Evolutionary conservation across 2,329 filamentous ascomycete species (phyloP), one percentile per base, ranked within the genome.

Genomic region (Penicillium sp.): DNA sequence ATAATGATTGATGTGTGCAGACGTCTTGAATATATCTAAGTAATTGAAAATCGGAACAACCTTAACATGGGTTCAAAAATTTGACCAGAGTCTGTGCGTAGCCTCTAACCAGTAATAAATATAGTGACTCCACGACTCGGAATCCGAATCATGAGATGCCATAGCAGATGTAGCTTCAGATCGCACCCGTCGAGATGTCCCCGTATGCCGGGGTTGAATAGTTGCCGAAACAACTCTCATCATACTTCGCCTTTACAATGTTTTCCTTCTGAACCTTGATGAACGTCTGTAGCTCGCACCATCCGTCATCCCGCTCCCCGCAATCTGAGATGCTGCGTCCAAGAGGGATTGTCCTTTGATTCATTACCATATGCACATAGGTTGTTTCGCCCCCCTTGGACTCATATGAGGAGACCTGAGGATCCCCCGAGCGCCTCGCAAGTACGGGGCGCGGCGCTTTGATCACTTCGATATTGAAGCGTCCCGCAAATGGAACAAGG

Each of bases 391-490:
- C 72, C 4, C 82, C 83, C 0, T 78, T 73, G 4, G 76, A 77
- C 38, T 67, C 58, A 19, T 55, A 61, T n/a, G 59, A 47, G 1
- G 23, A 29, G 27, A 6, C n/a, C 6, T 19, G 27, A 29, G 27
- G n/a, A 19, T 15, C 43, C 10, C 5, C n/a, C 3, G 79, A 78
- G 2, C 86, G 79, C 54, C 83, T 78, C 0, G 83, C 78, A 15
- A 77, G 75, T 3, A 92, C 77, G 0, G 88, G 87, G 36, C 82
- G 79, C 0, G 89, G 89, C 0, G 89, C 80, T 42, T 82, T 79
- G 73, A 93, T 89, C 61, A 92, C 72, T 70, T 92, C 89, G 59
- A 92, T 89, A 64, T 90, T 88, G 0, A 92, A 79, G 1, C 89
- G 81, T 1, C 87, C 88, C 7, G 82, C 89, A 65, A 92, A 92